Base-by-base conservation (phyloP, 176 grass and related monocot genomes). In the Melocanna baccifera region DNA sequence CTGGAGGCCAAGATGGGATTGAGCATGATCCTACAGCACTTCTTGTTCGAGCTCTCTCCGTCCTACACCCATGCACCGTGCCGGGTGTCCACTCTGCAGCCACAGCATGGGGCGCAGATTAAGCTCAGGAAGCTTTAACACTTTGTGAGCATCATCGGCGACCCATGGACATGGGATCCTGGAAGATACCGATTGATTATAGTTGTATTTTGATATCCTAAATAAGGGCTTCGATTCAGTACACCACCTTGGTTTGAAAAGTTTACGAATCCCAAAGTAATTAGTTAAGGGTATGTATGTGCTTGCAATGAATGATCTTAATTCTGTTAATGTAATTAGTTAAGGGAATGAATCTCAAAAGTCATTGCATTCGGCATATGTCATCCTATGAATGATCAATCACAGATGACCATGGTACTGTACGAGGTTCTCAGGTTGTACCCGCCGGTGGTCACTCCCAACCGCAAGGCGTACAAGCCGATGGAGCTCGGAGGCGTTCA, bases 1-100 rank as follows among this genome's bases (percentile, higher is more conserved):
- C 57, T 93, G 0, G 93, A 96, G 77, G 91, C 93, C 40, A 93
- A 96, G 91, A 86, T 92, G 26, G 88, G 58, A 18, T 32, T 96
- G 11, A 76, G 52, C 47, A 77, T 92, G 71, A 91, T 96, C 55
- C 86, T 96, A 22, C 88, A 96, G 2, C 72, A 69, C 22, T 91
- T 96, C 82, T 20, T 65, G 16, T 96, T 96, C 23, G 86, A 87
- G 78, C 89, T 96, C 19, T 96, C 94, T 0, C 91, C 91, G 2
- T 87, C 87, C 1, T 91, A 93, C 68, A 50, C 62, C 3, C 91
- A 96, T 83, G 73, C 86, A 7, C 94, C 91, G 0, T 57, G 40
- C 16, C 71, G 59, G 4, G 36, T 87, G 2, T 11, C 89, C 41
- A 89, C 71, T 85, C 25, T 91, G 46, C 88, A 86, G n/a, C 94